Evolutionary conservation across 2,329 filamentous ascomycete species (phyloP).

Genomic region (Beauveria varroae): DNA sequence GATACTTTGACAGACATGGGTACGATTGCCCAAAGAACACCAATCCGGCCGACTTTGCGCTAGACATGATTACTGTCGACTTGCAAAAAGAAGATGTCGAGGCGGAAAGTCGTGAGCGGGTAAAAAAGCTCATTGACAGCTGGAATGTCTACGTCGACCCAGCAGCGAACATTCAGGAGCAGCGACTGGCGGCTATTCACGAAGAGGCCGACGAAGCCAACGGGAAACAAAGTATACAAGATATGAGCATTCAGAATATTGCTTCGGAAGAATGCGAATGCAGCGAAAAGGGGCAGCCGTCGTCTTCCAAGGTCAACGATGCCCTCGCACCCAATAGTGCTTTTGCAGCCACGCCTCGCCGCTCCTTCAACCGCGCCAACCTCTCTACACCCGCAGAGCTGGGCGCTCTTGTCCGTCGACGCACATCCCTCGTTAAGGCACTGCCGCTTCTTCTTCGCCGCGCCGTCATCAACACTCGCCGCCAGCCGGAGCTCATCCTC

Average conservation of each 20-base stretch:
- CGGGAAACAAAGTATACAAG: conserved; percentile 16
- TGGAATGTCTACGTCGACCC: conserved; percentile 35
- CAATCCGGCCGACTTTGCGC: conserved; percentile 70
- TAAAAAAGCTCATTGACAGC: conserved; percentile 50
- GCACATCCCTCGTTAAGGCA: conserved; percentile 52
- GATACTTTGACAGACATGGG: conserved; percentile 53
- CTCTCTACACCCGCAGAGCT: conserved; percentile 64
- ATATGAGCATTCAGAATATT: neutral
- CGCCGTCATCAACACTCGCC: conserved; percentile 59
- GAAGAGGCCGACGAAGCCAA: conserved; percentile 21
- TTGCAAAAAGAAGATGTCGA: conserved; percentile 59
- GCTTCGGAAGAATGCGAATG: neutral
- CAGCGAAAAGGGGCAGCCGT: neutral
- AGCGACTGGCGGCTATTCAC: conserved; percentile 21
- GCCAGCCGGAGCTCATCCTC: conserved; percentile 56
- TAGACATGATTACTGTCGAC: conserved; percentile 71
- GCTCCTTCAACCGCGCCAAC: conserved; percentile 33
- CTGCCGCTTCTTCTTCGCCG: conserved; percentile 62
- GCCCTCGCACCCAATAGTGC: conserved; percentile 10
- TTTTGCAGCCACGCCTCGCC: conserved; percentile 24
- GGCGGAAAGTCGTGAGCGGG: conserved; percentile 53
- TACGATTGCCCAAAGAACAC: conserved; percentile 60
- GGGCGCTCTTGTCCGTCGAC: conserved; percentile 57
- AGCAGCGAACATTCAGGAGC: conserved; percentile 9
- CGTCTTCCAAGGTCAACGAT: neutral